Percentiles rank a stretch among this genome's conserved stretches.
Evolutionary conservation across 768 basidiomycete genomes (phyloP).

Genomic region (Floccularia luteovirens): DNA sequence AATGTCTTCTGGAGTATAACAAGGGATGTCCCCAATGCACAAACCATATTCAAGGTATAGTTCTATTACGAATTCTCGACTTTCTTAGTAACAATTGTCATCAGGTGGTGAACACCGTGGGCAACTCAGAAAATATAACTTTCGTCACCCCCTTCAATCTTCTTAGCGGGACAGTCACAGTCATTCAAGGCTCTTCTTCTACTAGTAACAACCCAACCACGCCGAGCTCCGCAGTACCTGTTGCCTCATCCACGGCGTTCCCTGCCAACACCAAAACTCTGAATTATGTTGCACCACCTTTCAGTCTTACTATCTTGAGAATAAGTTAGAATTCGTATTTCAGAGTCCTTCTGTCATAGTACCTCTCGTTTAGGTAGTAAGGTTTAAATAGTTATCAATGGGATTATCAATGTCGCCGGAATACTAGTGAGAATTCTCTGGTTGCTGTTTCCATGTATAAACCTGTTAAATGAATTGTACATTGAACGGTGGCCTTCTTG

Average conservation of each 20-base stretch:
- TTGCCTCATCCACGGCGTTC: background rate
- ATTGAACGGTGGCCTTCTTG: no score
- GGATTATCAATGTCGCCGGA: no score
- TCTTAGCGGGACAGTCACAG: background rate
- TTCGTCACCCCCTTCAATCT: background rate
- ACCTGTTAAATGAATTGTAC: no score
- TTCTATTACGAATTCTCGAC: background rate
- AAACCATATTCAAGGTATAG: background rate
- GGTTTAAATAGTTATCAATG: no score
- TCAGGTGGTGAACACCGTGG: conserved; percentile 2
- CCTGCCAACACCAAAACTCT: background rate
- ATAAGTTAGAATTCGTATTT: background rate
- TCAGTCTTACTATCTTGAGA: conserved; percentile 1
- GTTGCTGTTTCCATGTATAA: no score
- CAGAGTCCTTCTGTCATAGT: no score
- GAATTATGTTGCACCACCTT: conserved; percentile 2
- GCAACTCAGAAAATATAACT: background rate
- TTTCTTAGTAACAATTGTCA: background rate
- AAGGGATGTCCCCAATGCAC: background rate
- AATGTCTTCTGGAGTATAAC: conserved; percentile 41
- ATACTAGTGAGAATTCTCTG: no score
- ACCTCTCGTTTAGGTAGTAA: no score
- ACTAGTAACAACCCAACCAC: conserved; percentile 2
- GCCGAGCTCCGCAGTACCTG: conserved; percentile 1
- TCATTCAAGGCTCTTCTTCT: background rate